Conservation (phyloP, 768 basidiomycete genomes). For the Amylocystis lapponica region DNA sequence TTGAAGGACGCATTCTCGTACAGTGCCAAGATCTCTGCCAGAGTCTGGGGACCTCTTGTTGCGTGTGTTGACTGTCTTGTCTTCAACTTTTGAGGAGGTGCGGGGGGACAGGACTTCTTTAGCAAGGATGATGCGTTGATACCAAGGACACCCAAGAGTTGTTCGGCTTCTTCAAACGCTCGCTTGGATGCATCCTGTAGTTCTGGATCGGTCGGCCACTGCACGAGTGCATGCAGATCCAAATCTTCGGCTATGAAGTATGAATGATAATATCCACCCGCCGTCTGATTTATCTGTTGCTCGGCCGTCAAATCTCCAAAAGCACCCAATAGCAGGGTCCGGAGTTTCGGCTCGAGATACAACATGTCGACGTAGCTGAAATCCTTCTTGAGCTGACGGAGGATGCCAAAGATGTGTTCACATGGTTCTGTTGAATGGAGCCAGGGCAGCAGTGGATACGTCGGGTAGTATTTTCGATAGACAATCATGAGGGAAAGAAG, state of each 20-base stretch:
- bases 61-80: too few relatives aligned
- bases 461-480: constrained; percentile 27
- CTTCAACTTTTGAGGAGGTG: too few relatives aligned
- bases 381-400: constrained; percentile 1
- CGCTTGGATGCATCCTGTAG: too few relatives aligned
- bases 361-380: not conserved
- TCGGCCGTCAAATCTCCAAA: not conserved
- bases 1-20: too few relatives aligned
- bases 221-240: not conserved
- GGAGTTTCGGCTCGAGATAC: not conserved
- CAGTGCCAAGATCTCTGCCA: too few relatives aligned
- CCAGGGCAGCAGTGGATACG: constrained; percentile 25
- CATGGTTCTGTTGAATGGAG: constrained; percentile 25
- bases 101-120: too few relatives aligned
- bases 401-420: constrained; percentile 27
- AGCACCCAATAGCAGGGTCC: not conserved
- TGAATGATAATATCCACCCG: not conserved
- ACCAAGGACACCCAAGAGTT: too few relatives aligned
- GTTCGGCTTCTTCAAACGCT: too few relatives aligned
- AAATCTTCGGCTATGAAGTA: not conserved
- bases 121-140: too few relatives aligned
- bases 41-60: too few relatives aligned
- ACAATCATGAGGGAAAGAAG: constrained; percentile 25
- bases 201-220: not conserved
- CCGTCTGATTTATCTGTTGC: not conserved